A percentile compares a stretch with the other conserved stretches of the same genome.
Conservation (phyloP, 1,284 basidiomycete genomes). For the Moesziomyces antarcticus region DNA sequence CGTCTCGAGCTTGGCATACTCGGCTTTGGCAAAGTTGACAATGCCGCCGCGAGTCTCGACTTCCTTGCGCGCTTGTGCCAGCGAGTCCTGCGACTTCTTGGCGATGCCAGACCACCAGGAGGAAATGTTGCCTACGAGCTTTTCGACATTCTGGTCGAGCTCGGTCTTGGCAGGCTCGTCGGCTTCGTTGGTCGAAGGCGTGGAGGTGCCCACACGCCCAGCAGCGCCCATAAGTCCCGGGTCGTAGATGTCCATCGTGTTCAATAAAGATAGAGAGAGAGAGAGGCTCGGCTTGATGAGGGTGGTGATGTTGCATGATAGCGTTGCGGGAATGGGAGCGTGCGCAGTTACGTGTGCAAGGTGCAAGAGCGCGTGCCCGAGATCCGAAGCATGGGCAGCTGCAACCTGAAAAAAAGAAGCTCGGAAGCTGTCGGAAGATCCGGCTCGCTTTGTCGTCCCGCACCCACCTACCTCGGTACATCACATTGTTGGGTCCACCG, state of each 20-base stretch:
- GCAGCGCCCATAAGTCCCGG: constrained; percentile 20
- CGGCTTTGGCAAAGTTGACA: constrained; percentile 49
- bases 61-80: constrained; percentile 48
- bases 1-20: constrained; percentile 54
- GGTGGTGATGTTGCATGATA: no score
- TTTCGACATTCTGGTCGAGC: constrained; percentile 59
- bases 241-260: constrained; percentile 51
- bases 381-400: no score
- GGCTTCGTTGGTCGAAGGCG: constrained; percentile 8
- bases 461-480: not conserved
- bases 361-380: no score
- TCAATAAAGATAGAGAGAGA: no score
- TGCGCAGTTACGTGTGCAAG: no score
- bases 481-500: not conserved
- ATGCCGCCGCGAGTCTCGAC: constrained; percentile 59
- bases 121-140: constrained; percentile 59
- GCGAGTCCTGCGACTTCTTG: constrained; percentile 56
- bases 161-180: constrained; percentile 28
- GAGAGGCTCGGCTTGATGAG: no score
- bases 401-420: no score
- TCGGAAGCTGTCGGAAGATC: no score
- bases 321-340: not conserved
- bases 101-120: constrained; percentile 63
- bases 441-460: no score
- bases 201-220: constrained; percentile 11